These are phyloP conservation scores for Mucor irregularis DNA, from an alignment of 371 early-diverging fungal species.

Conservation along the genomic window DNA sequence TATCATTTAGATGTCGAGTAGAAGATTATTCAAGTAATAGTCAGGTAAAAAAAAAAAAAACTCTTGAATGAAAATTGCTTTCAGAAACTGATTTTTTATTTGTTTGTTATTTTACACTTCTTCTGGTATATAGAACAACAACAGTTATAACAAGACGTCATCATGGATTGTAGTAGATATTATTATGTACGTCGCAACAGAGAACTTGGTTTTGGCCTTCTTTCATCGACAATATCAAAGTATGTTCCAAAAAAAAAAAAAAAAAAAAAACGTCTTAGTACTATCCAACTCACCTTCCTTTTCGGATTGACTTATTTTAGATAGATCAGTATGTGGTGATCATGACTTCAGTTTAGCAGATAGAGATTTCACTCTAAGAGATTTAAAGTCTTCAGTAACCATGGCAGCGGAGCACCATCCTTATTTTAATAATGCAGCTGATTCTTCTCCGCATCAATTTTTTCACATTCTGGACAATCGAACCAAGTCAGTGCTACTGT, in stretches of 20 bases:
- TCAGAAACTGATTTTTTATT: neutral
- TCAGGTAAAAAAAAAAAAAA: too few species aligned
- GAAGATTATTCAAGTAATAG: slow-evolving; percentile 16
- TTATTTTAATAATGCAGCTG: slow-evolving; percentile 1
- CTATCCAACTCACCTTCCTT: too few species aligned
- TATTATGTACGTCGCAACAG: slow-evolving; percentile 61
- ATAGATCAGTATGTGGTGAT: neutral
- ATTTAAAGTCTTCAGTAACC: neutral
- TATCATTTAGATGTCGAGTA: slow-evolving; percentile 29
- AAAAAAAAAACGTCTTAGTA: neutral
- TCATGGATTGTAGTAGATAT: slow-evolving; percentile 53
- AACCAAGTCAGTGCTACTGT: slow-evolving; percentile 29
- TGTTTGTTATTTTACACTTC: neutral
- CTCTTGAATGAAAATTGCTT: slow-evolving; percentile 7
- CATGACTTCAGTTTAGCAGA: neutral
- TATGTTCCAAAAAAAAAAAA: neutral
- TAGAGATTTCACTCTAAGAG: neutral
- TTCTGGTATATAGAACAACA: neutral
- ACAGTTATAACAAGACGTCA: slow-evolving; percentile 1
- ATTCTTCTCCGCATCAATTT: slow-evolving; percentile 19
- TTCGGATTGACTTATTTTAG: too few species aligned
- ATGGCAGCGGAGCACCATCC: neutral
- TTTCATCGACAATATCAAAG: slow-evolving; percentile 41
- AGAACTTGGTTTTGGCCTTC: slow-evolving; percentile 54
- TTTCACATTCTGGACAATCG: slow-evolving; percentile 36